A percentile compares a stretch with the other conserved stretches of the same genome.
Conservation (phyloP, 371 early-diverging fungal genomes). For the Batkoa obscura region DNA sequence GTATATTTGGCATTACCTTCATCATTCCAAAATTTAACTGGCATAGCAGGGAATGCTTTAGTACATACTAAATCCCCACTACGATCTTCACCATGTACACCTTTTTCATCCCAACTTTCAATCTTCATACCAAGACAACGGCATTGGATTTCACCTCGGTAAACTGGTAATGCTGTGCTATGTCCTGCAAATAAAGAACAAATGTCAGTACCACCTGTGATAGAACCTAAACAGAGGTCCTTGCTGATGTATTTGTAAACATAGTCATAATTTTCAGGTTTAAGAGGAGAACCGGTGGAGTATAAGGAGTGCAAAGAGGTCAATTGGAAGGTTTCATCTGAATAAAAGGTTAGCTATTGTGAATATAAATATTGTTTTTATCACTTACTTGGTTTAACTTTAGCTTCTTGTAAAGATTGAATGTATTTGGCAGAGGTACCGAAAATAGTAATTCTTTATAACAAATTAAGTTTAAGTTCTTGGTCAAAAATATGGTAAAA, state of each 20-base stretch:
- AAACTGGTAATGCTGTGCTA: conserved; percentile 69
- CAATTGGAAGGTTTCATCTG: conserved; percentile 27
- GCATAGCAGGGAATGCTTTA: conserved; percentile 91
- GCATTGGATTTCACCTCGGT: conserved; percentile 88
- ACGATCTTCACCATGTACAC: conserved; percentile 41
- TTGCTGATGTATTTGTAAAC: conserved; percentile 65
- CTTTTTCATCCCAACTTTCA: conserved; percentile 61
- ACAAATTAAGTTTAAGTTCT: too few relatives aligned
- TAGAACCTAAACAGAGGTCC: conserved; percentile 70
- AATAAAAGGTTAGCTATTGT: not conserved
- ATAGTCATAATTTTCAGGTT: conserved; percentile 78
- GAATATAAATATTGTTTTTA: not conserved
- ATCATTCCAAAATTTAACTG: conserved; percentile 84
- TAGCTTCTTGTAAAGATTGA: conserved; percentile 67
- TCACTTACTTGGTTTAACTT: conserved; percentile 32
- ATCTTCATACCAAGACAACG: conserved; percentile 84
- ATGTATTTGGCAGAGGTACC: conserved; percentile 93
- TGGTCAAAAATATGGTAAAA: not conserved
- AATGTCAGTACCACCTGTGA: conserved; percentile 94
- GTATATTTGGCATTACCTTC: conserved; percentile 49
- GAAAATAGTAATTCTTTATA: conserved; percentile 53
- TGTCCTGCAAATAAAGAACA: conserved; percentile 86
- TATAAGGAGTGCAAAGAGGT: conserved; percentile 54
- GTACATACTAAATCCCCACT: conserved; percentile 85
- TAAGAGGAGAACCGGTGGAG: conserved; percentile 88